These are phyloP conservation scores for Lipomyces mesembrius DNA, from an alignment of 805 yeast species.

Conservation along the genomic window DNA sequence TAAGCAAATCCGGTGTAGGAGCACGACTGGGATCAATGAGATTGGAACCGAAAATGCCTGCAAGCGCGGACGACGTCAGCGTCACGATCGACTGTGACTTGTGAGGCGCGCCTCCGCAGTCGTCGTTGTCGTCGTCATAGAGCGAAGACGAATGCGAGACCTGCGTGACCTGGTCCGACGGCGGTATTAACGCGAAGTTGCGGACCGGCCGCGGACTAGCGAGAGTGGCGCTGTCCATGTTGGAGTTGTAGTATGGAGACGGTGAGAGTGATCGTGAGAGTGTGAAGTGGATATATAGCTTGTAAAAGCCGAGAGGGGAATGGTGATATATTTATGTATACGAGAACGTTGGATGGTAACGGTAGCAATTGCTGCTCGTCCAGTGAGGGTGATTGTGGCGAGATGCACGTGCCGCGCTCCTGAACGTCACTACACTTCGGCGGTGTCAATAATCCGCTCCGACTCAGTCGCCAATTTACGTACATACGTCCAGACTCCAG, in stretches of 20 bases:
- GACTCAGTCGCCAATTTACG: too few species aligned
- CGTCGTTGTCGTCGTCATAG: constrained; percentile 3
- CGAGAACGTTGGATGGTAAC: neutral
- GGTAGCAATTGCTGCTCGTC: too few species aligned
- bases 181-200: constrained; percentile 12
- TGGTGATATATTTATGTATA: neutral
- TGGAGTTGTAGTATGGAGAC: neutral
- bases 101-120: constrained; percentile 12
- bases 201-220: constrained; percentile 10
- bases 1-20: constrained; percentile 40
- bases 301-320: neutral
- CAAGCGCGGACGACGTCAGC: constrained; percentile 44
- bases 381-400: neutral
- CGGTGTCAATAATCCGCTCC: too few species aligned
- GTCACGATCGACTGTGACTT: constrained; percentile 33
- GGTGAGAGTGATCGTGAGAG: neutral
- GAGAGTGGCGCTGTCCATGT: neutral
- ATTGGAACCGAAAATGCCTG: constrained; percentile 50
- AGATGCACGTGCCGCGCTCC: neutral
- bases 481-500: too few species aligned
- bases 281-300: neutral
- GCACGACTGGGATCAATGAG: constrained; percentile 45
- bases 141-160: neutral
- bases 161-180: neutral
- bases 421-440: too few species aligned